Base-by-base conservation (phyloP, 345 rosid genomes). In the Euclidium syriacum region DNA sequence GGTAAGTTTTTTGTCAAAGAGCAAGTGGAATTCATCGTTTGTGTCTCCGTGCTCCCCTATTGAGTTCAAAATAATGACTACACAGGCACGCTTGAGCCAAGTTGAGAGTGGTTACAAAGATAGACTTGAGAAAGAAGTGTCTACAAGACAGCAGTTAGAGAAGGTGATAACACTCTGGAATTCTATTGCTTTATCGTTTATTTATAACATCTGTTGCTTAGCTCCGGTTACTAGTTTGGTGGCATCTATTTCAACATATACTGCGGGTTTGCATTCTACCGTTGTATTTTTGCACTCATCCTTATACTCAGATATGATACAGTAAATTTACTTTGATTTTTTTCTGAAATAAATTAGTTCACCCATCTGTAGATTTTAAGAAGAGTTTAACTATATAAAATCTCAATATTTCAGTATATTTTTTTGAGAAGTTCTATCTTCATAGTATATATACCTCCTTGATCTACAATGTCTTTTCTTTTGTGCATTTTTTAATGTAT, bases 121-220 rank as follows among this genome's bases (percentile, higher is more conserved):
- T 30, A 84, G 77, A 68, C 86, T 90, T 29, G 96, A 85, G 61
- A 85, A 83, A 73, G 99, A 87, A 81, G 74, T 64, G 48, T 80
- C 81, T 64, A 57, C 72, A n/a, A 84, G 80, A 64, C 78, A 75
- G 73, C 81, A 81, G 39, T 47, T 71, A 15, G 91, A 87, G 76
- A 87, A 85, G 99, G 99, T 94, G 75, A 52, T 22, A 7, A 15
- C 23, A 17, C 51, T 47, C 34, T 49, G 52, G 12, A 16, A 25
- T 46, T 16, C 36, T 58, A 19, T 41, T 19, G 34, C 43, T 44
- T 58, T 35, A 39, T 62, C 12, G 16, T 25, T 25, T 51, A 34
- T 61, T 16, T 62, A 36, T 62, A 15, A 22, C 38, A 26, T 3
- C 25, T 40, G 35, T 19, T 51, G 38, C 67, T 2, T 56, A 42